Conservation (phyloP, 2,329 filamentous ascomycete species). For the Pseudocercospora cruenta region DNA sequence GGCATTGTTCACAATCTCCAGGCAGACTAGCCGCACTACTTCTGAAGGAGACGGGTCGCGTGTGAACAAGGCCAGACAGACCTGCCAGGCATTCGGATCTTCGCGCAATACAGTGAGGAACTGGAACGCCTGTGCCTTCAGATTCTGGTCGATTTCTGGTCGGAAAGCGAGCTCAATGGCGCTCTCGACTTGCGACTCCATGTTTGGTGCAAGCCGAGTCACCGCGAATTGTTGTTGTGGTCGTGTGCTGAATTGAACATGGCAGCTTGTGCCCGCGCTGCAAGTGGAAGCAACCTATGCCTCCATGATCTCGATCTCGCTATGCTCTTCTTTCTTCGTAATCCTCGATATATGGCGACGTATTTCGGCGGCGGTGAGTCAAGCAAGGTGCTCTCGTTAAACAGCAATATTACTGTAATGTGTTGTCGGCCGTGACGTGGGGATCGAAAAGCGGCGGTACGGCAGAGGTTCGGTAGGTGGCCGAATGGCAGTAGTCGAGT, state of each 20-base stretch:
- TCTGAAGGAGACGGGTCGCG: conserved; percentile 76
- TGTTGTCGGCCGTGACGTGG: conserved; percentile 1
- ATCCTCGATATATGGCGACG: neutral
- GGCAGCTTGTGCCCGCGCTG: conserved; percentile 23
- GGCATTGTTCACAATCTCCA: conserved; percentile 92
- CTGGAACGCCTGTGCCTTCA: conserved; percentile 81
- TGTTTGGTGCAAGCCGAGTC: conserved; percentile 18
- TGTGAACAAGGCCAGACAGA: conserved; percentile 83
- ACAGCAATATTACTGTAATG: neutral
- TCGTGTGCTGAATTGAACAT: conserved; percentile 17
- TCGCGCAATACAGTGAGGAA: conserved; percentile 77
- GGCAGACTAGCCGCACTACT: conserved; percentile 81
- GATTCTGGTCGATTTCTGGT: conserved; percentile 71
- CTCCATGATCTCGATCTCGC: conserved; percentile 11
- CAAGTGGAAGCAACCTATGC: conserved; percentile 14
- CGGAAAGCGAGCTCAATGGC: conserved; percentile 94
- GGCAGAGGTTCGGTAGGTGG: neutral
- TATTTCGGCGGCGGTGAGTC: conserved; percentile 7
- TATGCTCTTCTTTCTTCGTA: neutral
- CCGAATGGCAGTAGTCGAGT: neutral
- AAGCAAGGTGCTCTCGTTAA: conserved; percentile 4
- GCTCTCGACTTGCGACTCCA: conserved; percentile 74
- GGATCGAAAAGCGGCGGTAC: neutral
- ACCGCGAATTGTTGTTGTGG: conserved; percentile 17
- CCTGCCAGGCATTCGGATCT: conserved; percentile 86